phyloP scores from a whole-genome alignment of 257 asterid species.

The Nyctanthes arbortristis region DNA sequence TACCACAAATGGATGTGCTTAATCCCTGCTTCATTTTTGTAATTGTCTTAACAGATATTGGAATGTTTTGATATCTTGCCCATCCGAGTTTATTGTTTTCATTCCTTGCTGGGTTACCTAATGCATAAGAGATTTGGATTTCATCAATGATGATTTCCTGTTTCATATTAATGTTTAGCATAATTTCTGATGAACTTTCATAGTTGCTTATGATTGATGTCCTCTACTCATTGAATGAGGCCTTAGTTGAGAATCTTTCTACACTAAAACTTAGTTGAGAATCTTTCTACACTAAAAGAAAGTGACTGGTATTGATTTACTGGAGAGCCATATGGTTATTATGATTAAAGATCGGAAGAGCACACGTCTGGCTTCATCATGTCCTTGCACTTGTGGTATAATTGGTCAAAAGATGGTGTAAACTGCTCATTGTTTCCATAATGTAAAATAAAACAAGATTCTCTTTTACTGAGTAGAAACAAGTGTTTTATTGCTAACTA shows the following conservation, averaged over 20 bases:
- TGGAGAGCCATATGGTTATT: neutral
- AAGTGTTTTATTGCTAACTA: too few species aligned
- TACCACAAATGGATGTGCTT: too few species aligned
- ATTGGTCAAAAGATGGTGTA: neutral
- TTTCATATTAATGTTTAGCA: neutral
- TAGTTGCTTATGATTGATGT: constrained; percentile 3
- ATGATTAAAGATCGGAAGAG: too few species aligned
- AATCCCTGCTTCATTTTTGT: too few species aligned
- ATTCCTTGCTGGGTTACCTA: neutral
- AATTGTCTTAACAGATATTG: too few species aligned
- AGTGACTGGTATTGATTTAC: neutral
- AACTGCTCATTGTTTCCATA: neutral
- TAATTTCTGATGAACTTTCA: neutral
- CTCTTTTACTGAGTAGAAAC: neutral
- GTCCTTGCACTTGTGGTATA: neutral
- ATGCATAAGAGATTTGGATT: constrained; percentile 1
- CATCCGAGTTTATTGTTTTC: too few species aligned
- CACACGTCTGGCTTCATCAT: neutral
- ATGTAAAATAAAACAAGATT: neutral
- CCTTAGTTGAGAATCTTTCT: neutral
- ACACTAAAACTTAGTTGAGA: too few species aligned
- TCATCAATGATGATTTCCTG: neutral
- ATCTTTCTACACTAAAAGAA: too few species aligned
- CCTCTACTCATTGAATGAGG: neutral
- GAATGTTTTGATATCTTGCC: neutral